These are phyloP conservation scores for Pseudogymnoascus sp. DNA, from an alignment of 2,329 filamentous ascomycete genomes.

Conservation along the genomic window DNA sequence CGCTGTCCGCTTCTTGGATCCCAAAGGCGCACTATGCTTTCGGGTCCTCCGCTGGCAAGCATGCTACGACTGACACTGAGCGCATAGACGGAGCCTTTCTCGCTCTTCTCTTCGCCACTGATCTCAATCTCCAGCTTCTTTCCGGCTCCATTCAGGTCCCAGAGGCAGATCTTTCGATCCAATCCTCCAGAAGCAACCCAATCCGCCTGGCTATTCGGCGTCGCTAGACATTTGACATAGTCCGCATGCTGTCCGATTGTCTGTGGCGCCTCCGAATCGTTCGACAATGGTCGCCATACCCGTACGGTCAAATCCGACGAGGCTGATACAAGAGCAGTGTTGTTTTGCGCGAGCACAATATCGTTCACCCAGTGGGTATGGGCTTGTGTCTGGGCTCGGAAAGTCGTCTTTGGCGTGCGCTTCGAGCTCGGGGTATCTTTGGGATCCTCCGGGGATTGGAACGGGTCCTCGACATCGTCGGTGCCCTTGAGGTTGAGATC, in stretches of 20 bases:
- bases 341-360: constrained; percentile 57
- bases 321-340: constrained; percentile 59
- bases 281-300: constrained; percentile 67
- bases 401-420: constrained; percentile 43
- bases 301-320: constrained; percentile 69
- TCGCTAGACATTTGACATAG: constrained; percentile 91
- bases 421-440: constrained; percentile 26
- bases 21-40: constrained; percentile 88
- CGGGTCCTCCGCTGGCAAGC: constrained; percentile 85
- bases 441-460: constrained; percentile 26
- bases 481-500: constrained; percentile 53
- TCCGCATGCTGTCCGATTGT: constrained; percentile 90
- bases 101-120: constrained; percentile 69
- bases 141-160: constrained; percentile 84
- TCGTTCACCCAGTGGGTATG: constrained; percentile 77
- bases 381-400: constrained; percentile 56
- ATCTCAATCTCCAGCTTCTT: constrained; percentile 82
- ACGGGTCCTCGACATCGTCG: constrained; percentile 22
- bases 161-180: constrained; percentile 84
- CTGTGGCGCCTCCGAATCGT: constrained; percentile 55
- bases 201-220: constrained; percentile 58
- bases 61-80: constrained; percentile 72
- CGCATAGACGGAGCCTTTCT: constrained; percentile 94
- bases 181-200: constrained; percentile 95
- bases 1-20: constrained; percentile 81